Base-by-base conservation (phyloP, 768 basidiomycete species). In the Podaxis rugospora region DNA sequence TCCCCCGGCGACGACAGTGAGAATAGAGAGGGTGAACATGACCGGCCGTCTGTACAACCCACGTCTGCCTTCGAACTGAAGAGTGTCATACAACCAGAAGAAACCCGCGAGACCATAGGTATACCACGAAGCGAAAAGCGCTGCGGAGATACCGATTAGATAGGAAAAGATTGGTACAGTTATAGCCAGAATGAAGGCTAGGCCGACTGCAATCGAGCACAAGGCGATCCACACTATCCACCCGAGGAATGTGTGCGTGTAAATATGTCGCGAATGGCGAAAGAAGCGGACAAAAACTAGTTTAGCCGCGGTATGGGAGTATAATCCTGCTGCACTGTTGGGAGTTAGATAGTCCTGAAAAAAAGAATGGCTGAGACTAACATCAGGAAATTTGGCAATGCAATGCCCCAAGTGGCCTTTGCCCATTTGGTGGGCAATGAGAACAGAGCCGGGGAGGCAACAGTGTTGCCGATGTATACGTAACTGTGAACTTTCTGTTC, bases 111-210 rank as follows among this genome's bases (percentile, higher is more conserved):
- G 59, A 27, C 82, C 82, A 63, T 83, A 83, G 13, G 83, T 83
- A 65, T 81, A 85, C 81, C 83, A 84, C n/a, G 80, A 76, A 6
- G 83, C 82, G 62, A 85, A 84, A 21, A 84, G 71, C 16, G 82
- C 72, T 7, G 82, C 83, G 11, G 80, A 69, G 62, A 84, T 79
- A 13, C 83, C 80, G 35, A 82, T 81, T 39, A 84, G 69, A 64
- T 82, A 77, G 21, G 80, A 82, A 65, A 84, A 83, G 39, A 84
- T 82, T 2, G 83, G 83, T 4, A 85, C 81, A 2, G 80, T 75
- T 44, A 78, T 72, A 36, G 80, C 80, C 52, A 84, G 69, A 21
- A 83, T 65, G 66, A 80, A 82, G 0, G 80, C 79, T 28, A 78
- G 63, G 1, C 74, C 72, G 28, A 75, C 74, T 2, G 74, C 70